These are phyloP conservation scores for Elsinoe arachidis DNA, from an alignment of 2,329 filamentous ascomycete species.

Conservation along the genomic window DNA sequence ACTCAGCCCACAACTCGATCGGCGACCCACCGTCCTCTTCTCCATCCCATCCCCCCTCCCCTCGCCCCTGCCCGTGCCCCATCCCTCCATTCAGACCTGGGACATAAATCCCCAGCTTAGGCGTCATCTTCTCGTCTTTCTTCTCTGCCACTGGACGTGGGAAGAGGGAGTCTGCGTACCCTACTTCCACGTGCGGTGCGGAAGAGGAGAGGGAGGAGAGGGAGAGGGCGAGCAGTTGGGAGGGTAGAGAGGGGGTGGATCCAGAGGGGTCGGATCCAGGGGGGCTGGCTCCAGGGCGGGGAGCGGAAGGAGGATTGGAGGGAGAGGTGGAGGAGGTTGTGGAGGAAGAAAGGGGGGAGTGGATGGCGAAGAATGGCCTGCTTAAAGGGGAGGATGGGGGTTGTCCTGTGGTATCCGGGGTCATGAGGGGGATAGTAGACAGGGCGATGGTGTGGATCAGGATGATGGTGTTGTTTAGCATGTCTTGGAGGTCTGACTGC, in stretches of 20 bases:
- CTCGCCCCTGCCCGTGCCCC: no score
- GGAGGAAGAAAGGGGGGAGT: conserved; percentile 8
- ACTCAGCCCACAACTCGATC: conserved; percentile 30
- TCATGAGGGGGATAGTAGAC: conserved; percentile 11
- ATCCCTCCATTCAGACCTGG: conserved; percentile 6
- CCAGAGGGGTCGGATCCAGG: neutral
- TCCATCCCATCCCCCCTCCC: no score
- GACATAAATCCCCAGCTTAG: neutral
- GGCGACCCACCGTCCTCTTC: conserved; percentile 22
- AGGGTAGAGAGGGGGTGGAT: no score
- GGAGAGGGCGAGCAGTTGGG: conserved; percentile 1
- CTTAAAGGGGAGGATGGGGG: neutral
- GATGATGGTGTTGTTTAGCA: neutral
- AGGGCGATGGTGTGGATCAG: conserved; percentile 14
- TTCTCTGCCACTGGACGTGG: neutral
- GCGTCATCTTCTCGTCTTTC: neutral
- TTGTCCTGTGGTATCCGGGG: neutral
- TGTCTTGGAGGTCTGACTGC: neutral
- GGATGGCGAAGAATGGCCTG: conserved; percentile 15
- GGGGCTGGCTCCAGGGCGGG: neutral
- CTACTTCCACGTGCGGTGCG: conserved; percentile 13
- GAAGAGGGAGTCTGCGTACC: conserved; percentile 13
- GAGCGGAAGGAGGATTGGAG: neutral
- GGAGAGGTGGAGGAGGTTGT: neutral
- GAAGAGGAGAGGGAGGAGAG: neutral